Percentiles rank a stretch among this genome's conserved stretches.
Evolutionary conservation across 2,329 filamentous ascomycete genomes (phyloP).

Genomic region (Venturia aucupariae): DNA sequence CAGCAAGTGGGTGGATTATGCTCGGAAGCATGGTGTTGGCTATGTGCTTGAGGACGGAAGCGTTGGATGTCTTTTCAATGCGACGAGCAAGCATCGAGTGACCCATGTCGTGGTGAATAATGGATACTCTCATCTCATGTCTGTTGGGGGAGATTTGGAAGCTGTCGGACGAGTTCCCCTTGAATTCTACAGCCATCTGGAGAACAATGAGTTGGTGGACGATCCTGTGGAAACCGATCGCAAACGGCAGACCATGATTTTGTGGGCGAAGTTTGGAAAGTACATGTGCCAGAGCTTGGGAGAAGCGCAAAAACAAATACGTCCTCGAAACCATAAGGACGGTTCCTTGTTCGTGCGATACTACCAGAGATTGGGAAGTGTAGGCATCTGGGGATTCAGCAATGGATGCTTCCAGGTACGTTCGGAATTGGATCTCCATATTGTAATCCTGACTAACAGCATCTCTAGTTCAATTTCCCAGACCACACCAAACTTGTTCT

Average conservation of each 20-base stretch:
- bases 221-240: slow-evolving; percentile 54
- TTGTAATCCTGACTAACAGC: slow-evolving; percentile 20
- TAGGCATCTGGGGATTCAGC: slow-evolving; percentile 72
- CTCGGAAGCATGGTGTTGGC: slow-evolving; percentile 75
- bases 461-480: slow-evolving; percentile 69
- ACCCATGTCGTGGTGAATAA: slow-evolving; percentile 63
- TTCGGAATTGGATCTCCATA: slow-evolving; percentile 13
- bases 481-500: slow-evolving; percentile 81
- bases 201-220: slow-evolving; percentile 43
- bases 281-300: slow-evolving; percentile 50
- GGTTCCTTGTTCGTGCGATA: slow-evolving; percentile 55
- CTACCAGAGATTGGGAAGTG: slow-evolving; percentile 72
- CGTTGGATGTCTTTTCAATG: slow-evolving; percentile 56
- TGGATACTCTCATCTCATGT: slow-evolving; percentile 62
- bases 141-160: slow-evolving; percentile 36
- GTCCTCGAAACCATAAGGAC: slow-evolving; percentile 16
- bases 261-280: slow-evolving; percentile 59
- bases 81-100: slow-evolving; percentile 45
- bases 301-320: slow-evolving; percentile 29
- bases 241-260: slow-evolving; percentile 48
- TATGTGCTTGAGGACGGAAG: slow-evolving; percentile 78
- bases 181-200: slow-evolving; percentile 49
- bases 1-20: slow-evolving; percentile 80
- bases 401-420: slow-evolving; percentile 68
- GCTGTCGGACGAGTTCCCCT: slow-evolving; percentile 38